These are phyloP conservation scores for Coemansia sp. DNA, from an alignment of 192 early-diverging fungal species.

Conservation along the genomic window DNA sequence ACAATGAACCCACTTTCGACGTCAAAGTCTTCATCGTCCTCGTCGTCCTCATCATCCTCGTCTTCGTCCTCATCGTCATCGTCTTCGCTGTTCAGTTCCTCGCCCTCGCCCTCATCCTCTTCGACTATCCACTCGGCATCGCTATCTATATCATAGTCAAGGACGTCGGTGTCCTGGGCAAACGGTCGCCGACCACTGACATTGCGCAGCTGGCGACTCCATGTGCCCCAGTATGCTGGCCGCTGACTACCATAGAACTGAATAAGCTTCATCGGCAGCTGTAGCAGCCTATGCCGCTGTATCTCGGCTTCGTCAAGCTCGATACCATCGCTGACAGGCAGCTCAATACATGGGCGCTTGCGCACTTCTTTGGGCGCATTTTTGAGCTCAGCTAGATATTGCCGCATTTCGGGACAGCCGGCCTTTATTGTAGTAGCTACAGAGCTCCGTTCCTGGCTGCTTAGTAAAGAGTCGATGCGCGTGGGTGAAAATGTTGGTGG, in stretches of 20 bases:
- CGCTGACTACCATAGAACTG: slow-evolving; percentile 31
- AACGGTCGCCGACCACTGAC: slow-evolving; percentile 63
- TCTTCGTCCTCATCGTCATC: slow-evolving; percentile 59
- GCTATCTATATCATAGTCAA: slow-evolving; percentile 88
- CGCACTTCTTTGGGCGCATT: not conserved
- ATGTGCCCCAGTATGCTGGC: slow-evolving; percentile 61
- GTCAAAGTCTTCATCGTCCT: slow-evolving; percentile 68
- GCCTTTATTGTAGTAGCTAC: not conserved
- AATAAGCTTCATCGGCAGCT: slow-evolving; percentile 25
- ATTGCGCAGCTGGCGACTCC: slow-evolving; percentile 58
- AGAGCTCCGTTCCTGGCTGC: not conserved
- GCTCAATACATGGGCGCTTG: not conserved
- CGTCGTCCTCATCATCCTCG: slow-evolving; percentile 37
- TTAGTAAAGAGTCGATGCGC: slow-evolving; percentile 31
- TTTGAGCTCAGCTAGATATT: slow-evolving; percentile 9
- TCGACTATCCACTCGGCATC: slow-evolving; percentile 86
- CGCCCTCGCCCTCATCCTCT: slow-evolving; percentile 88
- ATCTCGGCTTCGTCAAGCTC: slow-evolving; percentile 32
- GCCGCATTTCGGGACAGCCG: not conserved
- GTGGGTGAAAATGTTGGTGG: slow-evolving; percentile 33
- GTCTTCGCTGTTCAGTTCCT: slow-evolving; percentile 75
- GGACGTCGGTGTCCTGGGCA: slow-evolving; percentile 52
- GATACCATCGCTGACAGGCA: not conserved
- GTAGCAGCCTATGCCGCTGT: slow-evolving; percentile 11
- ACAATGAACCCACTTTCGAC: slow-evolving; percentile 87